Conservation (phyloP, 2,329 filamentous ascomycete species). For the Pseudocercospora cruenta region DNA sequence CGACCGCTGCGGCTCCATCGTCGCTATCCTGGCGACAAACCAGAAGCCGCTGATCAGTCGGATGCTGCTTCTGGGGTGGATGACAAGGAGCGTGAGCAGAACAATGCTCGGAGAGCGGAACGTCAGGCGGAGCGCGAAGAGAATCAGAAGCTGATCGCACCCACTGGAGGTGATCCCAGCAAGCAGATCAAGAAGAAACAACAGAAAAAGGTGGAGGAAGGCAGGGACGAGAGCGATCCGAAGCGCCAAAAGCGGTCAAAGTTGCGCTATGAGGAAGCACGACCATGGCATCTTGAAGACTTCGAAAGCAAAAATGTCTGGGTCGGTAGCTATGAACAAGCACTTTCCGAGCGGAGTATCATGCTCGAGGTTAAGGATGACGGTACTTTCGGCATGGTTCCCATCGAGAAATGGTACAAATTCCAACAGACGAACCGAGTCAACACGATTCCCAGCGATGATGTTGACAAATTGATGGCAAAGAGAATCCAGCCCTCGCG, state of each 20-base stretch:
- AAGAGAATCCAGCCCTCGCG: constrained; percentile 75
- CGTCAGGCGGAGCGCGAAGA: constrained; percentile 83
- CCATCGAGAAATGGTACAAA: constrained; percentile 93
- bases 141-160: constrained; percentile 91
- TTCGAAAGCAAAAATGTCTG: constrained; percentile 94
- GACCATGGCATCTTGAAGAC: constrained; percentile 96
- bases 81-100: constrained; percentile 65
- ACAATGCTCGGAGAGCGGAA: constrained; percentile 68
- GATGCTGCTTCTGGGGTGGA: constrained; percentile 53
- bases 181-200: constrained; percentile 57
- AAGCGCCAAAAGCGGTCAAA: constrained; percentile 69
- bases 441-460: constrained; percentile 76
- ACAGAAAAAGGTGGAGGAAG: constrained; percentile 81
- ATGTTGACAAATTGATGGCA: constrained; percentile 81
- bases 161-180: constrained; percentile 69
- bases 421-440: constrained; percentile 68
- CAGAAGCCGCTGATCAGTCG: constrained; percentile 40
- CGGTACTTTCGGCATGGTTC: constrained; percentile 77
- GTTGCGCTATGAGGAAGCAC: constrained; percentile 85
- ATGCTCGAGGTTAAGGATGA: constrained; percentile 76
- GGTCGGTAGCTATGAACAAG: constrained; percentile 88
- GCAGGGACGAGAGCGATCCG: constrained; percentile 74
- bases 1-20: constrained; percentile 87
- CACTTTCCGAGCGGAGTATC: constrained; percentile 78
- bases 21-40: constrained; percentile 75